A percentile compares a stretch with the other conserved stretches of the same genome.
Evolutionary conservation across 768 basidiomycete genomes (phyloP).

Genomic region (Kwoniella heveanensis): DNA sequence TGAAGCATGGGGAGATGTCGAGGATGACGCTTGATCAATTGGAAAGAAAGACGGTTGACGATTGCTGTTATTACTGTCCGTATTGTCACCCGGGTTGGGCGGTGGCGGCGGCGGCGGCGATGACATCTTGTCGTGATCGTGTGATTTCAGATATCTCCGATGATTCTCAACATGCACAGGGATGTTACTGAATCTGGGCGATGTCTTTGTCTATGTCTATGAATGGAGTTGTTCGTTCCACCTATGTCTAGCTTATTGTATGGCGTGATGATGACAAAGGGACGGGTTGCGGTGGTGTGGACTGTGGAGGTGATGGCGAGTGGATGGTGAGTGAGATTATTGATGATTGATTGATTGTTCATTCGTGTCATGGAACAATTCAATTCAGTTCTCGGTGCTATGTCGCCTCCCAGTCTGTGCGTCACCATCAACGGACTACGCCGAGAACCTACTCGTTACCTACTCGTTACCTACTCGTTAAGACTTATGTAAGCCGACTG

Average conservation of each 20-base stretch:
- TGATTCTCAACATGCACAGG: too few species aligned
- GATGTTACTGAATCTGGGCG: too few species aligned
- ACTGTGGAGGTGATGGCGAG: too few species aligned
- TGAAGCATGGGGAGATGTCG: too few species aligned
- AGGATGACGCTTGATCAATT: too few species aligned
- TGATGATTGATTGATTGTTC: background rate
- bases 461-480: too few species aligned
- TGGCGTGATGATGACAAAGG: background rate
- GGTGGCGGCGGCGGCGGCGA: background rate
- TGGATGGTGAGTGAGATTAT: background rate
- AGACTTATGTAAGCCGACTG: background rate
- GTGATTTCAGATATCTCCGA: too few species aligned
- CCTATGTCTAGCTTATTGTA: too few species aligned
- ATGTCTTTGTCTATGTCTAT: too few species aligned
- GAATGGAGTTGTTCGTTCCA: background rate
- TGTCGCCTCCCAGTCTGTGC: too few species aligned
- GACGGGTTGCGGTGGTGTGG: background rate
- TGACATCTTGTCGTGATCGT: background rate
- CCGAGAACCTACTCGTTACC: too few species aligned
- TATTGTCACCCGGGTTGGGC: background rate
- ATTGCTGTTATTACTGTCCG: background rate
- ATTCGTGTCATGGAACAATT: conserved; percentile 2
- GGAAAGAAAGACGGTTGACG: background rate
- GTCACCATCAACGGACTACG: background rate
- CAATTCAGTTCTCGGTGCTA: background rate